Conservation (phyloP, 176 grass and related monocot genomes). For the Carex cristatella region DNA sequence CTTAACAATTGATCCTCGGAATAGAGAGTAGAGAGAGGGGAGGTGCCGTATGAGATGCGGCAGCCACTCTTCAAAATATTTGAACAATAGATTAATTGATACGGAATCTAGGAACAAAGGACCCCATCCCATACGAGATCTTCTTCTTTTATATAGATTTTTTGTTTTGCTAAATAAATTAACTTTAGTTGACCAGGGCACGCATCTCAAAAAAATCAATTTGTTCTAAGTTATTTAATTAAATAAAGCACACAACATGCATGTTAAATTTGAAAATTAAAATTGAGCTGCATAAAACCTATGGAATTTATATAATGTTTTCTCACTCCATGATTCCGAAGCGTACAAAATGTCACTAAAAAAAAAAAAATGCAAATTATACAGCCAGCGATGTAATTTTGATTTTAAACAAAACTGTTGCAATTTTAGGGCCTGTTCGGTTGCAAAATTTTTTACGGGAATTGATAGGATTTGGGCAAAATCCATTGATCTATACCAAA, state of each 20-base stretch:
- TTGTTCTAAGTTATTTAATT: neutral
- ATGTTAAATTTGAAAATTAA: neutral
- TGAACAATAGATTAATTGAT: neutral
- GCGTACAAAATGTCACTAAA: neutral
- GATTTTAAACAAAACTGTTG: neutral
- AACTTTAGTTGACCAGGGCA: neutral
- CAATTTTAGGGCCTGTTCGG: too few relatives aligned
- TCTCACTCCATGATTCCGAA: neutral
- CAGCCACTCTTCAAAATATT: neutral
- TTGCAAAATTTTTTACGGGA: too few relatives aligned
- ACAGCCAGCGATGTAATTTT: neutral
- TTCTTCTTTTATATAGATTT: neutral
- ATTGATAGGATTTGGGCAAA: too few relatives aligned
- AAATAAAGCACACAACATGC: neutral
- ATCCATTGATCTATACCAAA: too few relatives aligned
- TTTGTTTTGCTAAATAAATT: neutral
- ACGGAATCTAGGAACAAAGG: slow-evolving; percentile 3
- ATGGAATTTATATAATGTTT: neutral
- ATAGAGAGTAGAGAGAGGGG: neutral
- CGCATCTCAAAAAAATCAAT: neutral
- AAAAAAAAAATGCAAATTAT: neutral
- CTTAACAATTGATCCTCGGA: too few relatives aligned
- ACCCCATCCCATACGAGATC: neutral
- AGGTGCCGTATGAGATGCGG: slow-evolving; percentile 8
- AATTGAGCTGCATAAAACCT: neutral